Evolutionary conservation across 352 stramenopile species (phyloP).

Genomic region (Globisporangium polare): DNA sequence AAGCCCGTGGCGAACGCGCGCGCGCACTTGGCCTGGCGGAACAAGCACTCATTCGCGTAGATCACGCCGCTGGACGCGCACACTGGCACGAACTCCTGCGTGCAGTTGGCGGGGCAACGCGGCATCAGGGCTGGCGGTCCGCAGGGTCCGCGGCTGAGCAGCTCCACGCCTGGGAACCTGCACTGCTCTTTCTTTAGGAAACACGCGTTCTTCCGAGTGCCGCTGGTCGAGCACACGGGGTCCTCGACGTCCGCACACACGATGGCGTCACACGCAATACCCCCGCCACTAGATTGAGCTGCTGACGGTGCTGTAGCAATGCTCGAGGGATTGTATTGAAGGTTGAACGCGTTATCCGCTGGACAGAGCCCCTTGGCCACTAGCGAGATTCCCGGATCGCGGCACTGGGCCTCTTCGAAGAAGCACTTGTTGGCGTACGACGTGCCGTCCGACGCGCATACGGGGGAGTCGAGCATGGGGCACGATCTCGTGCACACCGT

Average conservation of each 20-base stretch:
- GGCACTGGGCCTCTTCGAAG: slow-evolving; percentile 43
- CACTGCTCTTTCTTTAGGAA: slow-evolving; percentile 33
- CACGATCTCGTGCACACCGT: slow-evolving; percentile 27
- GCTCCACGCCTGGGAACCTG: slow-evolving; percentile 10
- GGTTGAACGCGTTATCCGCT: slow-evolving; percentile 23
- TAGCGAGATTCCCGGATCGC: slow-evolving; percentile 18
- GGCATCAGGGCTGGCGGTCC: slow-evolving; percentile 15
- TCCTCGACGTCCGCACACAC: slow-evolving; percentile 36
- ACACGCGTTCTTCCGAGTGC: slow-evolving; percentile 49
- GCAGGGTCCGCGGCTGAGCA: slow-evolving; percentile 29
- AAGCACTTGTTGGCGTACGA: slow-evolving; percentile 56
- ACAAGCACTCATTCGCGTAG: slow-evolving; percentile 55
- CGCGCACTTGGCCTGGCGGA: slow-evolving; percentile 42
- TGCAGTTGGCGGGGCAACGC: slow-evolving; percentile 33
- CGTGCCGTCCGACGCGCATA: slow-evolving; percentile 40
- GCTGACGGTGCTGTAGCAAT: not conserved
- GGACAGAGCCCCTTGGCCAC: slow-evolving; percentile 24
- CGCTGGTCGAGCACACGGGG: slow-evolving; percentile 44
- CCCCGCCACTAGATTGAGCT: not conserved
- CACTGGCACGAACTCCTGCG: slow-evolving; percentile 34
- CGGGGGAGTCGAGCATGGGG: slow-evolving; percentile 31
- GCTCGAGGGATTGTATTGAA: slow-evolving; percentile 24
- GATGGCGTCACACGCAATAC: slow-evolving; percentile 20
- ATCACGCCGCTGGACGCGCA: slow-evolving; percentile 47
- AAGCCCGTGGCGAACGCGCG: slow-evolving; percentile 19